These are phyloP conservation scores for Galium porrigens DNA, from an alignment of 305 asterid species.

Conservation along the genomic window DNA sequence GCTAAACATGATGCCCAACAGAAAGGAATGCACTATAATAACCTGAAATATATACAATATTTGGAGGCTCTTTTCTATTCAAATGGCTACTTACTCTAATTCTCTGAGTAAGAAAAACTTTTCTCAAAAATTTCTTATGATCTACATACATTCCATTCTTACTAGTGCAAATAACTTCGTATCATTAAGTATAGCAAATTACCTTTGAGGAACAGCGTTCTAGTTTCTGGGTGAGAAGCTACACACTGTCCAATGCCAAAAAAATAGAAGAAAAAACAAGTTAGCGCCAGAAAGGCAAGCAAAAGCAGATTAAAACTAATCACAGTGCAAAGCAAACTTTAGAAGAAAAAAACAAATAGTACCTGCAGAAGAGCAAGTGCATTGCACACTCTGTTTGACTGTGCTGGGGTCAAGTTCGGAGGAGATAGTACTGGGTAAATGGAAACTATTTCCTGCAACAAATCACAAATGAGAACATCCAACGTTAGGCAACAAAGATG, in stretches of 20 bases:
- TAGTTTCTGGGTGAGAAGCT: slow-evolving; percentile 41
- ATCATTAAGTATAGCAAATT: slow-evolving; percentile 2
- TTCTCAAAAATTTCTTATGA: not conserved
- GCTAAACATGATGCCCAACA: not conserved
- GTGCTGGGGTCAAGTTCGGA: slow-evolving; percentile 80
- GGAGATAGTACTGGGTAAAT: slow-evolving; percentile 91
- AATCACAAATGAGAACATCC: slow-evolving; percentile 14
- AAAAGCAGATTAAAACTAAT: not conserved
- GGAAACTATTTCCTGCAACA: slow-evolving; percentile 74
- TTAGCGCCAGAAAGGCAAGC: not conserved
- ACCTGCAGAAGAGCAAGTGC: slow-evolving; percentile 99
- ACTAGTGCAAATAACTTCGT: not conserved
- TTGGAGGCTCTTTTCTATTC: not conserved
- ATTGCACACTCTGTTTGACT: slow-evolving; percentile 94
- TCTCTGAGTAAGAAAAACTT: not conserved
- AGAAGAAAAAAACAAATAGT: slow-evolving; percentile 3
- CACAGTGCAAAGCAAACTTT: not conserved
- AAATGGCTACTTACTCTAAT: not conserved
- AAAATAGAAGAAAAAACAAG: not conserved
- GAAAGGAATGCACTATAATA: not conserved
- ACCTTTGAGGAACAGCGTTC: slow-evolving; percentile 33
- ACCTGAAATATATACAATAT: not conserved
- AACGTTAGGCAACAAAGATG: not conserved
- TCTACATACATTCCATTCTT: not conserved
- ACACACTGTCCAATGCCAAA: slow-evolving; percentile 36